These are phyloP conservation scores for Penicillium sp. DNA, from an alignment of 2,329 filamentous ascomycete species.

Conservation along the genomic window DNA sequence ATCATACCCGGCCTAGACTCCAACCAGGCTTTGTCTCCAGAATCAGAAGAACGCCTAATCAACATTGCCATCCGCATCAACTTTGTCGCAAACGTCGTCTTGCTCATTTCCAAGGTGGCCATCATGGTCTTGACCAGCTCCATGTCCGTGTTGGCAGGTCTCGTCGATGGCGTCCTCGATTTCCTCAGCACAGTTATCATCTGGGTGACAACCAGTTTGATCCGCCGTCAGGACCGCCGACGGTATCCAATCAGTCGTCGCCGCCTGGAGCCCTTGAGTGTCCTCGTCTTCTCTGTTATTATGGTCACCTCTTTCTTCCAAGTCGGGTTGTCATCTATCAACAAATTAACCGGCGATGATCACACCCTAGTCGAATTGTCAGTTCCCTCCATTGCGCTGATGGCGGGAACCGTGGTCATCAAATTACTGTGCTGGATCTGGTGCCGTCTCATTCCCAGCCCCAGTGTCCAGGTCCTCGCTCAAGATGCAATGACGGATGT, in stretches of 20 bases:
- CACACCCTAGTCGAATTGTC: conserved; percentile 73
- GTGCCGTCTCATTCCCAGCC: conserved; percentile 84
- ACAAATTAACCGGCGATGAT: conserved; percentile 58
- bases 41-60: conserved; percentile 74
- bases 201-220: conserved; percentile 61
- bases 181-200: conserved; percentile 66
- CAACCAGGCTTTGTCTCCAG: conserved; percentile 52
- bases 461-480: conserved; percentile 77
- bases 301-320: conserved; percentile 69
- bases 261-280: conserved; percentile 65
- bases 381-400: conserved; percentile 72
- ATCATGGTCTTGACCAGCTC: conserved; percentile 76
- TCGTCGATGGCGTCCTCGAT: conserved; percentile 68
- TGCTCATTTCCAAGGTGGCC: conserved; percentile 74
- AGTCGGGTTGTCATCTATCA: conserved; percentile 61
- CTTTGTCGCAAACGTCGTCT: conserved; percentile 72
- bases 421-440: conserved; percentile 84
- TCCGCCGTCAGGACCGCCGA: conserved; percentile 61
- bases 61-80: conserved; percentile 88
- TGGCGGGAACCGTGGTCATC: conserved; percentile 78
- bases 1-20: conserved; percentile 47
- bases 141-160: conserved; percentile 65
- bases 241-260: conserved; percentile 66
- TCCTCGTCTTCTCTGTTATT: conserved; percentile 66
- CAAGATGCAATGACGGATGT: conserved; percentile 74